Conservation (phyloP, 2,329 filamentous ascomycete species). For the Aspergillus brunneoviolaceus region DNA sequence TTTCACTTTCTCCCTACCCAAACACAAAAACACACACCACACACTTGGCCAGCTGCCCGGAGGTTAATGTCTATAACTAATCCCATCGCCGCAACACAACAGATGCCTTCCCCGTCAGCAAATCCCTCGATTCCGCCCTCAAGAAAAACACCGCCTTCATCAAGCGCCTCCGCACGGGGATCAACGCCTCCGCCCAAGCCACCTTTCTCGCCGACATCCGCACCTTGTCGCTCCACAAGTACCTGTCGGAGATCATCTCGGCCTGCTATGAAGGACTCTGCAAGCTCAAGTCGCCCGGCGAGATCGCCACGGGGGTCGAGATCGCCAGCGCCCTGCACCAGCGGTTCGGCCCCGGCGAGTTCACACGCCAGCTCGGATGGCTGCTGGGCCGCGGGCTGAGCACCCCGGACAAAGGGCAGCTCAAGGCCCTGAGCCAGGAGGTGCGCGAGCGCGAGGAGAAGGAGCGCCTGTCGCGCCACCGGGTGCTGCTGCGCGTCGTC, state of each 20-base stretch:
- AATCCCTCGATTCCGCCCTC: conserved; percentile 85
- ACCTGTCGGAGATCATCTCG: conserved; percentile 93
- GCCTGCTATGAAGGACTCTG: conserved; percentile 93
- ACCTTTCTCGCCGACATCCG: conserved; percentile 90
- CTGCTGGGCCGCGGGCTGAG: conserved; percentile 86
- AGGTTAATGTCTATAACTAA: conserved; percentile 10
- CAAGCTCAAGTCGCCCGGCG: conserved; percentile 85
- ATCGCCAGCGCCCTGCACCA: conserved; percentile 94
- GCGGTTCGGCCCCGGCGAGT: conserved; percentile 85
- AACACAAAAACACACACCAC: background rate
- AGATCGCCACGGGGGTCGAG: conserved; percentile 88
- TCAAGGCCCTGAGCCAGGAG: conserved; percentile 78
- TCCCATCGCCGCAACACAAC: conserved; percentile 23
- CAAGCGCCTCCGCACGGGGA: conserved; percentile 86
- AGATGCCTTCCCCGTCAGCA: conserved; percentile 77
- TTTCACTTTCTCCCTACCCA: conserved; percentile 12
- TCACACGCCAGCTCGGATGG: conserved; percentile 90
- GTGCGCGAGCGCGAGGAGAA: conserved; percentile 94
- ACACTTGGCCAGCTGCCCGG: conserved; percentile 18
- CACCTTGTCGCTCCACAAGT: conserved; percentile 89
- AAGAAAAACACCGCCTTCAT: conserved; percentile 99
- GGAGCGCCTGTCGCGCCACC: conserved; percentile 81
- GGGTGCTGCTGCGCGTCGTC: conserved; percentile 81
- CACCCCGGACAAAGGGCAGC: conserved; percentile 78
- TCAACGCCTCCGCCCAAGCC: conserved; percentile 73